A percentile compares a stretch with the other conserved stretches of the same genome.
These are phyloP conservation scores for Dryas octopetala DNA, from an alignment of 306 rosid genomes.

Conservation along the genomic window DNA sequence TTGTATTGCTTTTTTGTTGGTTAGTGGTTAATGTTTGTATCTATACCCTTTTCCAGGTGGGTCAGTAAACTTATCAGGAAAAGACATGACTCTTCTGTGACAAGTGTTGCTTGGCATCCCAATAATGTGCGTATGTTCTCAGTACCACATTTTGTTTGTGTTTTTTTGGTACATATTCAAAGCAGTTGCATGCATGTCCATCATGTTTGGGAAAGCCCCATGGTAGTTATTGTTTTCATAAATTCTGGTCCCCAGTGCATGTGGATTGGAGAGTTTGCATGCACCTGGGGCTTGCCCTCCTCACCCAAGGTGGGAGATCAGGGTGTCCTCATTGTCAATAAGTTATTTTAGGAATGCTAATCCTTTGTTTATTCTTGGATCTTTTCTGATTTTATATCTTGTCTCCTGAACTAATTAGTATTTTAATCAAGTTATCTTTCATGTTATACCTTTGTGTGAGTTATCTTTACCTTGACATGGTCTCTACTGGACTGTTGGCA, in stretches of 20 bases:
- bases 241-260: not conserved
- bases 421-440: not conserved
- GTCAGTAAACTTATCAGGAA: constrained; percentile 95
- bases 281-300: not conserved
- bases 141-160: not conserved
- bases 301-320: not conserved
- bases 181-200: not conserved
- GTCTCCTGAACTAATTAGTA: not conserved
- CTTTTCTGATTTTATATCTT: not conserved
- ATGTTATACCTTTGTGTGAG: not conserved
- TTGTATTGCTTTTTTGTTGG: not conserved
- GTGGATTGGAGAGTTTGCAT: not conserved
- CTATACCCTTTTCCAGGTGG: constrained; percentile 71
- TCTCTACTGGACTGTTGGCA: not conserved
- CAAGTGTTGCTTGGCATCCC: constrained; percentile 96
- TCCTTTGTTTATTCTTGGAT: not conserved
- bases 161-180: not conserved
- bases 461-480: not conserved
- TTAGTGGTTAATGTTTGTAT: constrained; percentile 5
- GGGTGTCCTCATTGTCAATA: not conserved
- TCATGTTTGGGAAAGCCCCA: not conserved
- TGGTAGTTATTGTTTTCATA: not conserved
- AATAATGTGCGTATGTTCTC: constrained; percentile 61
- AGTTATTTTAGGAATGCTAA: not conserved
- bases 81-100: constrained; percentile 90